Conservation (phyloP, 148 eudicot genomes). For the Rhododendron henanense region DNA sequence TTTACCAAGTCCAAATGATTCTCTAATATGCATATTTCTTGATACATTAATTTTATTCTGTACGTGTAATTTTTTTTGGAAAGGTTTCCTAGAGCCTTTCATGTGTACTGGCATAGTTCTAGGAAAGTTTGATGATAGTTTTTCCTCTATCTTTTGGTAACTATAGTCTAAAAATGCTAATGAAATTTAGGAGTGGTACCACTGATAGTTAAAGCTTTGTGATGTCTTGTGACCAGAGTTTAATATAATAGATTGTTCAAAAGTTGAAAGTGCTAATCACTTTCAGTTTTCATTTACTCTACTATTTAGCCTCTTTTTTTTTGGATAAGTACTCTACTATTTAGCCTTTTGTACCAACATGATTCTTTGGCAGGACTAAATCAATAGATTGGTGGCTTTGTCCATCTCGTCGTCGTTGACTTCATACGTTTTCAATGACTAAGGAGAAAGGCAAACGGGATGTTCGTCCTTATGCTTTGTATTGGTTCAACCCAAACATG, state of each 20-base stretch:
- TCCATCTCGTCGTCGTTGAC: not conserved
- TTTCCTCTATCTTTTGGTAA: not conserved
- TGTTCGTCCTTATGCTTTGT: not conserved
- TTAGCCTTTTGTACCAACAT: not conserved
- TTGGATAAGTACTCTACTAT: not conserved
- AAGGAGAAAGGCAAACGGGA: not conserved
- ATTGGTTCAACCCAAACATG: not conserved
- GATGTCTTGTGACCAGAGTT: not conserved
- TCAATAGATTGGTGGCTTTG: not conserved
- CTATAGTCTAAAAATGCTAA: not conserved
- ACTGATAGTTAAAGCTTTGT: not conserved
- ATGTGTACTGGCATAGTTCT: not conserved
- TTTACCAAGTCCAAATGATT: not conserved
- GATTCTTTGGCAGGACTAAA: not conserved
- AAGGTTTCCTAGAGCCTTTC: not conserved
- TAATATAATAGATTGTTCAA: not conserved
- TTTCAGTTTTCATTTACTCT: not conserved
- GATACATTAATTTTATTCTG: not conserved
- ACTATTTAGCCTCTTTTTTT: not conserved
- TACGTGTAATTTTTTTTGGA: not conserved
- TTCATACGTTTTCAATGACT: not conserved
- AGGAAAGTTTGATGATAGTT: not conserved
- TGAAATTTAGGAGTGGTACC: not conserved
- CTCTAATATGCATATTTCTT: not conserved
- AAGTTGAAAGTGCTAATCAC: not conserved